phyloP scores from a whole-genome alignment of 106 monocot species.

The Platanthera guangdongensis region DNA sequence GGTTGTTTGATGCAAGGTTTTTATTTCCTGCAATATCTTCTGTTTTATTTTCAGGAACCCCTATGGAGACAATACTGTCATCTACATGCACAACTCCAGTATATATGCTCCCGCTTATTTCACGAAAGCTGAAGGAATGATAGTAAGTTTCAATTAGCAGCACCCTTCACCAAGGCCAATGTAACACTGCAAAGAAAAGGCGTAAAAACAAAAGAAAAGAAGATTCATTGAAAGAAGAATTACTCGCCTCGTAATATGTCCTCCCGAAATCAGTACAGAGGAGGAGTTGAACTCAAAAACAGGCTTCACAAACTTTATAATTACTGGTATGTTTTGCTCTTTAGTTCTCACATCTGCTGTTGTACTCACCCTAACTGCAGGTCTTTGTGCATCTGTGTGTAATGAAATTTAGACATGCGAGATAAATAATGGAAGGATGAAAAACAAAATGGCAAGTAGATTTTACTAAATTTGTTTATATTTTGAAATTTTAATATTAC shows the following conservation, averaged over 20 bases:
- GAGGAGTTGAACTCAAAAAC: constrained; percentile 85
- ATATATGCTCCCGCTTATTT: constrained; percentile 66
- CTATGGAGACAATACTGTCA: constrained; percentile 37
- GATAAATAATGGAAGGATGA: background rate
- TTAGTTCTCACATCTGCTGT: constrained; percentile 45
- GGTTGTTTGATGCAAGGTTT: constrained; percentile 69
- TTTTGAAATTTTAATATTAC: background rate
- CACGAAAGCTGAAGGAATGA: constrained; percentile 51
- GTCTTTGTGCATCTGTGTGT: constrained; percentile 56
- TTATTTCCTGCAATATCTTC: constrained; percentile 84
- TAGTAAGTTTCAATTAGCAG: constrained; percentile 2
- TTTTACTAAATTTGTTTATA: background rate
- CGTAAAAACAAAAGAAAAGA: background rate
- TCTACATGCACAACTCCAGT: constrained; percentile 42
- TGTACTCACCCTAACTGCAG: constrained; percentile 58
- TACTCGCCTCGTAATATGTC: constrained; percentile 63
- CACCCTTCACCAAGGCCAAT: background rate
- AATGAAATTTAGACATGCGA: constrained; percentile 2
- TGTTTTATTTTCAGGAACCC: constrained; percentile 61
- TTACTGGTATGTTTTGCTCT: constrained; percentile 44
- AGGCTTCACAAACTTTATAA: constrained; percentile 76
- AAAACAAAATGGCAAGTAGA: background rate
- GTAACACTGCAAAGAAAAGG: background rate
- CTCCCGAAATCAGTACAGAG: constrained; percentile 51
- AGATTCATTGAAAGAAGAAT: background rate